Evolutionary conservation across 768 basidiomycete genomes (phyloP), one percentile per base, ranked within the genome.

Genomic region (Collybia mongolica): DNA sequence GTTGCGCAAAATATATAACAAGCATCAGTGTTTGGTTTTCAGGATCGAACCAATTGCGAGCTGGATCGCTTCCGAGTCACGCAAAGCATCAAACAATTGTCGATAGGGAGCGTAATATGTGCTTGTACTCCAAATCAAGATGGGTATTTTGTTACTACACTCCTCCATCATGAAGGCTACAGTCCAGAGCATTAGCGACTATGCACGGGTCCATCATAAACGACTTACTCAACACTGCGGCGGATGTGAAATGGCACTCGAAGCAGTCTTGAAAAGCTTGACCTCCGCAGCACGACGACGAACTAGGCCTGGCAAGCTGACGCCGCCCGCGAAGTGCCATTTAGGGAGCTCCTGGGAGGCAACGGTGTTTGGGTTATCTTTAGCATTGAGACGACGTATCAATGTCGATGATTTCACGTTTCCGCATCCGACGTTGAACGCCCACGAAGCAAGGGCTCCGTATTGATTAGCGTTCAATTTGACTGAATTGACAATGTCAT

Each of bases 401-500:
- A 71, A 49, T 0, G 59, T 66, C 17, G 69, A 69, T 8, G 51
- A 54, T 24, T 51, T 54, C 12, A 59, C 54, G 43, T 56, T 61
- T 5, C 53, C 65, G 44, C 65, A 67, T 7, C 66, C 65, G 8
- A 58, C 59, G 36, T 69, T 69, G 53, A 66, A 68, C 14, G 68
- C 55, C 60, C 61, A 67, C 6, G 63, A 60, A 1, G 62, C 58
- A 22, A 72, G 52, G 5, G 71, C 69, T 26, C 24, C 69, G 55
- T 61, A 65, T 53, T 70, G 67, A 46, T 70, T 69, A n/a, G 54
- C 65, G 37, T 65, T 70, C 39, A 69, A 47, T 14, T 40, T 37
- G 19, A 69, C 57, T 28, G 35, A 55, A 39, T 60, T 54, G 54
- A 29, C 52, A 46, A 70, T 59, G 22, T 60, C 46, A 17, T 58